Conservation (phyloP, 106 monocot genomes). For the Acorus gramineus region DNA sequence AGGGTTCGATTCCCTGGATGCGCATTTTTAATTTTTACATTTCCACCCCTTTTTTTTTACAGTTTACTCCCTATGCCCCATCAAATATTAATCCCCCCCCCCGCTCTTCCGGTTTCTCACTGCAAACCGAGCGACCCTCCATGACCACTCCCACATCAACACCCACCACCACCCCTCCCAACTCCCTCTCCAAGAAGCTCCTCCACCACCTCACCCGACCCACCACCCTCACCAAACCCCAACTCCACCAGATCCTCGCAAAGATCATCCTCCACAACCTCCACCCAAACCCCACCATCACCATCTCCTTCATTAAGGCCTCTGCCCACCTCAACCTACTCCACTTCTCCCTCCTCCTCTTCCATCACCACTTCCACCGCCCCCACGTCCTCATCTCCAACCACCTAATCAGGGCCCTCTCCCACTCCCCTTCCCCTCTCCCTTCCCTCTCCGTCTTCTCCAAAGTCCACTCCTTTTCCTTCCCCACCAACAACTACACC, state of each 20-base stretch:
- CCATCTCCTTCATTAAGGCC: slow-evolving; percentile 18
- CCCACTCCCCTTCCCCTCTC: neutral
- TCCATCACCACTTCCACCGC: slow-evolving; percentile 13
- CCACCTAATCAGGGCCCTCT: slow-evolving; percentile 4
- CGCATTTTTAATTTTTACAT: slow-evolving; percentile 23
- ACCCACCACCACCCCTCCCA: neutral
- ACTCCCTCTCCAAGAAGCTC: slow-evolving; percentile 5
- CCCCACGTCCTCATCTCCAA: slow-evolving; percentile 19
- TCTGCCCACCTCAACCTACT: slow-evolving; percentile 9
- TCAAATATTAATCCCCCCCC: neutral
- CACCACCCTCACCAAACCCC: slow-evolving; percentile 10
- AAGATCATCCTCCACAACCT: slow-evolving; percentile 21
- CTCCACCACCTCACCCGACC: slow-evolving; percentile 10
- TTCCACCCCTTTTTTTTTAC: neutral
- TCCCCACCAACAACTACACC: slow-evolving; percentile 18
- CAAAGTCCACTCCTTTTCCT: slow-evolving; percentile 3
- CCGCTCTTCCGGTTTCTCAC: too few species aligned
- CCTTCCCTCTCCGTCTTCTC: slow-evolving; percentile 4
- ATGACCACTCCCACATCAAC: neutral
- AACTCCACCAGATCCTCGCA: slow-evolving; percentile 17
- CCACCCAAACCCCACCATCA: slow-evolving; percentile 8
- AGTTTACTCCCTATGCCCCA: neutral
- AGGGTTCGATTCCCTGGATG: slow-evolving; percentile 99
- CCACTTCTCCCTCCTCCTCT: slow-evolving; percentile 5
- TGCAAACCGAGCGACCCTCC: neutral